A percentile compares a stretch with the other conserved stretches of the same genome.
phyloP scores from a whole-genome alignment of 768 basidiomycete genomes.

The Coprinopsis sp. region DNA sequence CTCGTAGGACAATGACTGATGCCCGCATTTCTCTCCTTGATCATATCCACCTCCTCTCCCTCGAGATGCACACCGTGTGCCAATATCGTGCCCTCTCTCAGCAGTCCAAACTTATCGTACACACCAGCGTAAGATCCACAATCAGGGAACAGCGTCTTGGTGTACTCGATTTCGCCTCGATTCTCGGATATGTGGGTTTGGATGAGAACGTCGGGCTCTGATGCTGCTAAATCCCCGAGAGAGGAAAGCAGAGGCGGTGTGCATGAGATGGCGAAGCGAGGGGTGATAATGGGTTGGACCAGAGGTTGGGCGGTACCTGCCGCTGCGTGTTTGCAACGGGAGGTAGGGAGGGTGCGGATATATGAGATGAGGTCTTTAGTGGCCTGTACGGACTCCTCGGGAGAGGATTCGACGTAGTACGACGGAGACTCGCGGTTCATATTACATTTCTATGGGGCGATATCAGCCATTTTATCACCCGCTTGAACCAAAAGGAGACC shows the following conservation, averaged over 20 bases:
- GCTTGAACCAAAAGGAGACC: conserved; percentile 21
- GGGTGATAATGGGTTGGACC: conserved; percentile 88
- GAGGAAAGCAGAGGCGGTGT: conserved; percentile 58
- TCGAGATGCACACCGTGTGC: conserved; percentile 84
- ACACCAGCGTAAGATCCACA: conserved; percentile 68
- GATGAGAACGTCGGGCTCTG: conserved; percentile 61
- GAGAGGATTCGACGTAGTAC: conserved; percentile 66
- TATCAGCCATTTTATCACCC: conserved; percentile 5
- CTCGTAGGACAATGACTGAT: conserved; percentile 93
- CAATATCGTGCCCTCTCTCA: conserved; percentile 76
- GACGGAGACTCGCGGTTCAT: conserved; percentile 74
- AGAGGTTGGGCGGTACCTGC: conserved; percentile 42
- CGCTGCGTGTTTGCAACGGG: conserved; percentile 18
- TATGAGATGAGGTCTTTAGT: conserved; percentile 65
- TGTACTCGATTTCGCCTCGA: conserved; percentile 60
- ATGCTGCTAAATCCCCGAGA: conserved; percentile 57
- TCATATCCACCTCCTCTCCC: conserved; percentile 66
- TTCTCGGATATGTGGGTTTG: conserved; percentile 96
- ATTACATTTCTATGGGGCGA: conserved; percentile 69
- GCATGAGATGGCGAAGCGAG: conserved; percentile 94
- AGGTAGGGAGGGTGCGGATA: conserved; percentile 52
- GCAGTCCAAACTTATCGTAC: conserved; percentile 75
- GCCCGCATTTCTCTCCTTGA: conserved; percentile 62
- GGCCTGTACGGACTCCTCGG: conserved; percentile 50
- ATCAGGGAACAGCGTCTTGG: conserved; percentile 61